These are phyloP conservation scores for Tausonia pullulans DNA, from an alignment of 1,284 basidiomycete species.

Conservation along the genomic window DNA sequence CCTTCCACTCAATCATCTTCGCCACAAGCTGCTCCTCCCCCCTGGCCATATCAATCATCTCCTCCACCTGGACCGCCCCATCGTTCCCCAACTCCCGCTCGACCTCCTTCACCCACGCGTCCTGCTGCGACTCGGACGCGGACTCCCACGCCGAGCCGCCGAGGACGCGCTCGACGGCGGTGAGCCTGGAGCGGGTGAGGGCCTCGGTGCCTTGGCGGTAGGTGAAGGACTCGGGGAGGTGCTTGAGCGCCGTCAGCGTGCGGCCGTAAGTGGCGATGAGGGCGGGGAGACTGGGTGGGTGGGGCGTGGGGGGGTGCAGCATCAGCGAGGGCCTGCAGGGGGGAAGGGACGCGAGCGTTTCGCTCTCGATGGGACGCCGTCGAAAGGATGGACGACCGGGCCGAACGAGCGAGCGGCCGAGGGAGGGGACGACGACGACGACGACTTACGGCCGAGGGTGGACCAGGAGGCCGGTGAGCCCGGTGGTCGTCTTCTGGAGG, in stretches of 20 bases:
- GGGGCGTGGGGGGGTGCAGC: no score
- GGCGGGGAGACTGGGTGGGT: slow-evolving; percentile 56
- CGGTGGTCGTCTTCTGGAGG: slow-evolving; percentile 59
- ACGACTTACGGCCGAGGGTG: slow-evolving; percentile 21
- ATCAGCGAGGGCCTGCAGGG: slow-evolving; percentile 24
- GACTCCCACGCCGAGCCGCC: slow-evolving; percentile 44
- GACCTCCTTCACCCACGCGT: slow-evolving; percentile 24
- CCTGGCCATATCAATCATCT: slow-evolving; percentile 68
- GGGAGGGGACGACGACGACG: no score
- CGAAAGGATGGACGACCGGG: no score
- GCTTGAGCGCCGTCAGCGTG: slow-evolving; percentile 59
- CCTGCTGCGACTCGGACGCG: slow-evolving; percentile 45
- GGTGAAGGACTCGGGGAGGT: slow-evolving; percentile 66
- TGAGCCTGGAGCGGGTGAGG: slow-evolving; percentile 70
- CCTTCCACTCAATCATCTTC: slow-evolving; percentile 91
- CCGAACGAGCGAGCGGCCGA: no score
- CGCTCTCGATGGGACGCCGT: no score
- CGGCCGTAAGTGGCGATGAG: slow-evolving; percentile 64
- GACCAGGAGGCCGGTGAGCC: slow-evolving; percentile 49
- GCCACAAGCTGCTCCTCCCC: slow-evolving; percentile 67
- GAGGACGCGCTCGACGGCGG: slow-evolving; percentile 51
- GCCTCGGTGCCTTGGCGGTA: slow-evolving; percentile 87
- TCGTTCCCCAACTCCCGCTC: slow-evolving; percentile 48
- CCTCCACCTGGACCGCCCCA: slow-evolving; percentile 51
- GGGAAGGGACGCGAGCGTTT: slow-evolving; percentile 34